These are phyloP conservation scores for Astrephomene gubernaculifera DNA, from an alignment of 139 green algal genomes.

Conservation along the genomic window DNA sequence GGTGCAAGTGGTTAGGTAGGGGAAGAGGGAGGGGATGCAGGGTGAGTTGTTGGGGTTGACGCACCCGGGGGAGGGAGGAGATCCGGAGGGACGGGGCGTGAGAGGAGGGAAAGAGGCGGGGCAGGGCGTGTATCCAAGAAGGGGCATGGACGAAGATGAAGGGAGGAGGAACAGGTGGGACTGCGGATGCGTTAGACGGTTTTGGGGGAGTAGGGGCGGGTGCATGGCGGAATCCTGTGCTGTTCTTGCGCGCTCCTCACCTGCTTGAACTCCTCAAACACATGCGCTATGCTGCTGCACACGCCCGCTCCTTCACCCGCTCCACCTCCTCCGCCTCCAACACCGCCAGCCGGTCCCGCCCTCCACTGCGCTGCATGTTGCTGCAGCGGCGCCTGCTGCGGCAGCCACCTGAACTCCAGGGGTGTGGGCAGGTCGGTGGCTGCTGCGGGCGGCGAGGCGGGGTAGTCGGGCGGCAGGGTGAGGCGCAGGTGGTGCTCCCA, in stretches of 20 bases:
- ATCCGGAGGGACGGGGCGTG: not conserved
- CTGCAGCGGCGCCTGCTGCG: not conserved
- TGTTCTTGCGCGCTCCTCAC: not conserved
- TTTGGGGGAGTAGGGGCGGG: not conserved
- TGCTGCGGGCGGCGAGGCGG: not conserved
- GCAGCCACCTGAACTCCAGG: not conserved
- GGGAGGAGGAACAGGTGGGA: no score
- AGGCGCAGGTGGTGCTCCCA: constrained; percentile 21
- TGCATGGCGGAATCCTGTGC: not conserved
- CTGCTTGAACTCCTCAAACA: constrained; percentile 1
- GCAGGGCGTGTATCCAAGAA: no score
- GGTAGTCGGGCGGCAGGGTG: constrained; percentile 26
- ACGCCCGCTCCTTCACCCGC: no score
- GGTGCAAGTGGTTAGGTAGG: no score
- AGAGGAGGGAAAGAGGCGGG: no score
- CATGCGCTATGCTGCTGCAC: constrained; percentile 20
- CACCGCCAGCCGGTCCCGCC: not conserved
- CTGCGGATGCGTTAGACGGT: no score
- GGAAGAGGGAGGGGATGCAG: not conserved
- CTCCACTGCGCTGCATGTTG: not conserved
- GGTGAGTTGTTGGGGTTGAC: not conserved
- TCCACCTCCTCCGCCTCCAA: not conserved
- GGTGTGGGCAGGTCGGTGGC: constrained; percentile 32
- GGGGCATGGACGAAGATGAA: no score
- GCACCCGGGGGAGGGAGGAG: not conserved